Conservation (phyloP, 352 stramenopile species). For the Pythium volutum region DNA sequence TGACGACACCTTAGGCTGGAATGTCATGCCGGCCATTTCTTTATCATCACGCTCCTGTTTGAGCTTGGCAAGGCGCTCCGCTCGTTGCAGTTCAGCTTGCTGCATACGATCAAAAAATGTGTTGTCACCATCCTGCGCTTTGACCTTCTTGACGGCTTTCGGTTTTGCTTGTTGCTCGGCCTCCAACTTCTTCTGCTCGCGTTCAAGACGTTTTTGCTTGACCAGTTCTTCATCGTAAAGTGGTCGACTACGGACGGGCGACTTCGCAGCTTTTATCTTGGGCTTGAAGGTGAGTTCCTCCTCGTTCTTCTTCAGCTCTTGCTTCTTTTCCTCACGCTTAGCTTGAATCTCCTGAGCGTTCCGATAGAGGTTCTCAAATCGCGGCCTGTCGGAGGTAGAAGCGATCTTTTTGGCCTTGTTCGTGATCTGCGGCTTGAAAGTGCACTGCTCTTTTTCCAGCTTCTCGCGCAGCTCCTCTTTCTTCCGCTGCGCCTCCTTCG, state of each 20-base stretch:
- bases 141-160: constrained; percentile 53
- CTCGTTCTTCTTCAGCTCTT: constrained; percentile 47
- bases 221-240: constrained; percentile 71
- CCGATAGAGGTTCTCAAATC: constrained; percentile 78
- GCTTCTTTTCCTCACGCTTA: constrained; percentile 67
- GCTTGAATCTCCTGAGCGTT: constrained; percentile 60
- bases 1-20: constrained; percentile 60
- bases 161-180: constrained; percentile 60
- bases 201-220: constrained; percentile 63
- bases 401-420: constrained; percentile 54
- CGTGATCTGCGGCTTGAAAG: constrained; percentile 69
- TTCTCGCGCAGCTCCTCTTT: constrained; percentile 59
- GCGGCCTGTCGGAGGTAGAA: constrained; percentile 33
- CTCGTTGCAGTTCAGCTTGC: constrained; percentile 52
- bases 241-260: constrained; percentile 44
- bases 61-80: constrained; percentile 59
- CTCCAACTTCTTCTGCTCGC: constrained; percentile 73
- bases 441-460: constrained; percentile 47
- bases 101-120: constrained; percentile 72
- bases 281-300: constrained; percentile 78
- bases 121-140: constrained; percentile 29
- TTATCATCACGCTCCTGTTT: constrained; percentile 65
- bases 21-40: constrained; percentile 52
- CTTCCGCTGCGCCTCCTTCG: constrained; percentile 44
- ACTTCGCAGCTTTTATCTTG: constrained; percentile 67